Percentiles rank a stretch among this genome's conserved stretches.
phyloP scores from a whole-genome alignment of 805 yeast species.

The Wickerhamiella kurtzmanii region DNA sequence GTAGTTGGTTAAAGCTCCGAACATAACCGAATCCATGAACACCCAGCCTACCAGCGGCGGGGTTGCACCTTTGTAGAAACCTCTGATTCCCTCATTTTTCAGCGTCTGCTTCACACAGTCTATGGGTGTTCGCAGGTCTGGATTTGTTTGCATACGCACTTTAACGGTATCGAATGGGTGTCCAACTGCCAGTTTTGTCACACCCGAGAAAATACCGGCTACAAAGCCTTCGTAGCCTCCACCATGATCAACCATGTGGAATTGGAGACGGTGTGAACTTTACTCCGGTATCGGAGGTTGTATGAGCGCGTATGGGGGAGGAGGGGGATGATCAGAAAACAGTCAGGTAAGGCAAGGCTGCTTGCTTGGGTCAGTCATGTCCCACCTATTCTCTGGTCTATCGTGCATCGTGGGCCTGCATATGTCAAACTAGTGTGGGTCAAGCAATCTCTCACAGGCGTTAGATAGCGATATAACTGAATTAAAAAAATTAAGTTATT shows the following conservation, averaged over 20 bases:
- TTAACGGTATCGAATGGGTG: constrained; percentile 86
- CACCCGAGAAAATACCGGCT: constrained; percentile 81
- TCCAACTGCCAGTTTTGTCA: constrained; percentile 78
- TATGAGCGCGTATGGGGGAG: too few species aligned
- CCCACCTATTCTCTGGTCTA: too few species aligned
- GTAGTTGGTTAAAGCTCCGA: constrained; percentile 74
- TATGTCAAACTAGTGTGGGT: too few species aligned
- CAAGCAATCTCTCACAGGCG: too few species aligned
- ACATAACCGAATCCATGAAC: constrained; percentile 80
- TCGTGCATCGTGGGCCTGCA: too few species aligned
- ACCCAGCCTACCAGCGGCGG: constrained; percentile 94
- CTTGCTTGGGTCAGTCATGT: too few species aligned
- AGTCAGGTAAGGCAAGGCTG: too few species aligned
- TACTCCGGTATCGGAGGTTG: background rate
- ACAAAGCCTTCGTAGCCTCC: constrained; percentile 44
- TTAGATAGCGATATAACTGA: too few species aligned
- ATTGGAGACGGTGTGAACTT: background rate
- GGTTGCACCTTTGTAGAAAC: constrained; percentile 79
- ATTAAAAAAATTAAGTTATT: too few species aligned
- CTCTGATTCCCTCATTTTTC: constrained; percentile 59
- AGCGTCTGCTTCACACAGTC: constrained; percentile 68
- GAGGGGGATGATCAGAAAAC: too few species aligned
- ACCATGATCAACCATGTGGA: constrained; percentile 7
- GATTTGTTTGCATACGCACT: constrained; percentile 68
- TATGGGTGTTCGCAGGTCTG: constrained; percentile 65